Percentiles rank a stretch among this genome's conserved stretches.
Conservation (phyloP, 441 rosid genomes). For the Populus trichocarpa region DNA sequence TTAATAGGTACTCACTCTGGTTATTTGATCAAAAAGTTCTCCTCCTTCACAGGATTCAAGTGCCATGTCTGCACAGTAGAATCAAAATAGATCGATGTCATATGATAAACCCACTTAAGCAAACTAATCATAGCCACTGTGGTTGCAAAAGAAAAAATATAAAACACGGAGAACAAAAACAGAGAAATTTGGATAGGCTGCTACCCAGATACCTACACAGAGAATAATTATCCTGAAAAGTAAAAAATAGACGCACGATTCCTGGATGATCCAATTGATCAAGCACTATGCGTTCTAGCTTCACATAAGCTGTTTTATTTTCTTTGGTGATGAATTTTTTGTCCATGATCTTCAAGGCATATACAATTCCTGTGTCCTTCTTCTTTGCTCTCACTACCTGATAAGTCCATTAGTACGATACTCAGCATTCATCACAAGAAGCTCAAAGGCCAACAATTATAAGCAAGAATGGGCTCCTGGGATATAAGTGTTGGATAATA, state of each 20-base stretch:
- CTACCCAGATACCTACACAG: slow-evolving; percentile 49
- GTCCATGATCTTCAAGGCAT: slow-evolving; percentile 99
- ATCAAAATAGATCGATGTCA: slow-evolving; percentile 15
- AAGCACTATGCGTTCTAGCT: slow-evolving; percentile 78
- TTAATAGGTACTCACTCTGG: slow-evolving; percentile 62
- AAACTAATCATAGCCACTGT: not conserved
- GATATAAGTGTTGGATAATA: not conserved
- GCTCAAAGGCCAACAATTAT: not conserved
- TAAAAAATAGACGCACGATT: slow-evolving; percentile 56
- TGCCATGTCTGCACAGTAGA: slow-evolving; percentile 79
- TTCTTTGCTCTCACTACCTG: slow-evolving; percentile 98
- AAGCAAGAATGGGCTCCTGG: not conserved
- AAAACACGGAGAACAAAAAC: not conserved
- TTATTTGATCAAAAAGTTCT: slow-evolving; percentile 96
- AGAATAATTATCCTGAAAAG: slow-evolving; percentile 63
- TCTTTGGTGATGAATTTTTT: slow-evolving; percentile 98
- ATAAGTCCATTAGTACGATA: slow-evolving; percentile 15
- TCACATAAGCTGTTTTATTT: slow-evolving; percentile 96
- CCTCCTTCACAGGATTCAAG: slow-evolving; percentile 99
- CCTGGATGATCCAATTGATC: slow-evolving; percentile 76
- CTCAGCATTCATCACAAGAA: slow-evolving; percentile 13
- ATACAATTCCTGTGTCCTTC: slow-evolving; percentile 82
- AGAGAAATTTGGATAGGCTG: slow-evolving; percentile 6
- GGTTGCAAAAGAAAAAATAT: not conserved
- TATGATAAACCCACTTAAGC: slow-evolving; percentile 6